phyloP scores from a whole-genome alignment of 2,329 filamentous ascomycete genomes.

The Camptophora hylomeconis region DNA sequence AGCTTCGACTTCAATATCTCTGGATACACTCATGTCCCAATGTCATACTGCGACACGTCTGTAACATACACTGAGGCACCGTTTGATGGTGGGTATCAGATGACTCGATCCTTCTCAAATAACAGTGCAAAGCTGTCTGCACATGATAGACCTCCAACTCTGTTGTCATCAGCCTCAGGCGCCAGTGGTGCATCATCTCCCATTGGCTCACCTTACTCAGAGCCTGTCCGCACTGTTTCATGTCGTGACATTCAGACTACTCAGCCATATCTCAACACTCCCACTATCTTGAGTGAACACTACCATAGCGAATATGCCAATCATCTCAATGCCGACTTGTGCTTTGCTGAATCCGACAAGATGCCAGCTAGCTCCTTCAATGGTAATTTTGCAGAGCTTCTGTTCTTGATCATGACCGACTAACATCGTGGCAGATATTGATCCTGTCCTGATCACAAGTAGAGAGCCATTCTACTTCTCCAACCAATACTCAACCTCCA shows the following conservation, averaged over 20 bases:
- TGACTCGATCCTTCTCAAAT: constrained; percentile 3
- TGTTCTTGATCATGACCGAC: no score
- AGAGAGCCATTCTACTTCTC: constrained; percentile 21
- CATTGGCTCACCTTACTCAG: constrained; percentile 54
- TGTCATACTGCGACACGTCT: constrained; percentile 8
- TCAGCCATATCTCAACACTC: constrained; percentile 32
- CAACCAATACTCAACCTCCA: constrained; percentile 33
- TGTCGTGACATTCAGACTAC: constrained; percentile 38
- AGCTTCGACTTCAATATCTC: no score
- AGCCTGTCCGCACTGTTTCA: constrained; percentile 41
- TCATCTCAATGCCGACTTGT: constrained; percentile 43
- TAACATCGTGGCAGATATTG: no score
- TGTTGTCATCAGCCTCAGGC: constrained; percentile 46
- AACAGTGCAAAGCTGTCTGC: constrained; percentile 2
- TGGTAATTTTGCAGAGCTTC: constrained; percentile 30
- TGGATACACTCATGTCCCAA: constrained; percentile 8
- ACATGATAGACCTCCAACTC: constrained; percentile 38
- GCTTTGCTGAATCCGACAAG: constrained; percentile 25
- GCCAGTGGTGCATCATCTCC: constrained; percentile 49
- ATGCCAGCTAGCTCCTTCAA: constrained; percentile 31
- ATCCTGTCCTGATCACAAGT: constrained; percentile 41
- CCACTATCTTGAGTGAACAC: constrained; percentile 50
- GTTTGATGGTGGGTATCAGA: constrained; percentile 2
- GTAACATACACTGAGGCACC: constrained; percentile 1
- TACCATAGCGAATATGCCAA: no score